A percentile compares a stretch with the other conserved stretches of the same genome.
These are phyloP conservation scores for Geotrichum citri-aurantii DNA, from an alignment of 1,139 yeast genomes.

Conservation along the genomic window DNA sequence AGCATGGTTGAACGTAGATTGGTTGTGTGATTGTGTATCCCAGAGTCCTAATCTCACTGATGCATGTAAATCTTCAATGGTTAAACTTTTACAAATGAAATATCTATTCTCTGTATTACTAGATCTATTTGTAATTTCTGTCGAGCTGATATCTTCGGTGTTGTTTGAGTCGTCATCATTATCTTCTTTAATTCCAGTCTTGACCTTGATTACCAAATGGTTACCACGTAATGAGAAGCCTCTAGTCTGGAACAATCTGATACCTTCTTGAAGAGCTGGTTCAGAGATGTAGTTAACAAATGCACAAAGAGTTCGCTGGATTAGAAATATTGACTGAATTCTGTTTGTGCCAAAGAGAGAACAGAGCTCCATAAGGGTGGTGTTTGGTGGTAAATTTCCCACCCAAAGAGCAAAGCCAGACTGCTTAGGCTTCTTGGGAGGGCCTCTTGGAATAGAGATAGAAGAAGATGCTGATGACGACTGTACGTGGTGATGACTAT, in stretches of 20 bases:
- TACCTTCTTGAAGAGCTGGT: constrained; percentile 33
- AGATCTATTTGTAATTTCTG: neutral
- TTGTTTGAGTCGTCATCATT: neutral
- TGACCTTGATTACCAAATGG: constrained; percentile 31
- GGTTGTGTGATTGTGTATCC: constrained; percentile 41
- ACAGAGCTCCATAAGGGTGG: constrained; percentile 35
- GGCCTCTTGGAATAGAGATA: constrained; percentile 27
- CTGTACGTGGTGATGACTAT: neutral
- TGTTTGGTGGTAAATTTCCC: constrained; percentile 37
- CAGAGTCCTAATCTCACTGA: constrained; percentile 35
- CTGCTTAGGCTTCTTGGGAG: constrained; percentile 35
- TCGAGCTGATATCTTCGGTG: neutral
- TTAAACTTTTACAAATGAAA: constrained; percentile 39
- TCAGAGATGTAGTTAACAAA: constrained; percentile 36
- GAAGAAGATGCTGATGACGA: neutral
- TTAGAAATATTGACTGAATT: constrained; percentile 37
- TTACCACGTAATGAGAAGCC: constrained; percentile 33
- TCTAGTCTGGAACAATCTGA: constrained; percentile 27
- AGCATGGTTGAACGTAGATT: constrained; percentile 35
- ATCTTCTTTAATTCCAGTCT: neutral
- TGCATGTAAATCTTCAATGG: constrained; percentile 36
- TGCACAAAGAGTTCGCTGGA: constrained; percentile 39
- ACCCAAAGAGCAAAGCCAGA: constrained; percentile 41
- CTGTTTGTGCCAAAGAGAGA: constrained; percentile 36
- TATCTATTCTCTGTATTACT: constrained; percentile 24